phyloP scores from a whole-genome alignment of 202 grass and related monocot genomes.

The Panicum virgatum region DNA sequence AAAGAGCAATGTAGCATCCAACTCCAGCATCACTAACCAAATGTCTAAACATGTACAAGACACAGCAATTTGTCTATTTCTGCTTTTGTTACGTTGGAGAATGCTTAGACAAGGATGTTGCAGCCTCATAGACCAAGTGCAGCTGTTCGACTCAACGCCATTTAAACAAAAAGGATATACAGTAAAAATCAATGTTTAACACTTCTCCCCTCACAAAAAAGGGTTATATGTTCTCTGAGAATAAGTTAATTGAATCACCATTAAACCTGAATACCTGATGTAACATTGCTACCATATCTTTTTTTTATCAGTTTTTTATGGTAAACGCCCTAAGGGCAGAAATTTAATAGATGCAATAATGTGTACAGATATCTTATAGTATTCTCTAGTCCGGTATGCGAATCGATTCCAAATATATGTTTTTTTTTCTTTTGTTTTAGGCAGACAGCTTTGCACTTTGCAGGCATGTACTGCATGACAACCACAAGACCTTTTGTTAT shows the following conservation, averaged over 20 bases:
- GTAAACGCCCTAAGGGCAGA: neutral
- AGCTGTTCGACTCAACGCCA: neutral
- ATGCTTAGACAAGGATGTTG: neutral
- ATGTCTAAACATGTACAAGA: neutral
- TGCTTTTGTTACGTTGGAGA: neutral
- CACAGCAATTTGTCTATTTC: neutral
- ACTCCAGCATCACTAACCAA: constrained; percentile 1
- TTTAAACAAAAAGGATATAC: neutral
- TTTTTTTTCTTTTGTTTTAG: neutral
- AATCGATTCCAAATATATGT: neutral
- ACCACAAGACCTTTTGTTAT: too few species aligned
- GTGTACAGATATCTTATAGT: neutral
- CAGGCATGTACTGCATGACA: neutral
- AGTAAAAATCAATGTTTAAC: neutral
- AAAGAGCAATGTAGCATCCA: neutral
- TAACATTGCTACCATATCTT: neutral
- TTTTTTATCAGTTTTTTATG: too few species aligned
- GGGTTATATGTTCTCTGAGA: neutral
- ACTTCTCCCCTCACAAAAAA: neutral
- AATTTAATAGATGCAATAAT: neutral
- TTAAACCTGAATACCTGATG: neutral
- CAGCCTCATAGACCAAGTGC: neutral
- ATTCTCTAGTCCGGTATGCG: neutral
- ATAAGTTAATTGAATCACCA: neutral
- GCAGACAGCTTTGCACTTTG: neutral